Conservation (phyloP, 352 stramenopile genomes). For the Pythium grandisporangium region DNA sequence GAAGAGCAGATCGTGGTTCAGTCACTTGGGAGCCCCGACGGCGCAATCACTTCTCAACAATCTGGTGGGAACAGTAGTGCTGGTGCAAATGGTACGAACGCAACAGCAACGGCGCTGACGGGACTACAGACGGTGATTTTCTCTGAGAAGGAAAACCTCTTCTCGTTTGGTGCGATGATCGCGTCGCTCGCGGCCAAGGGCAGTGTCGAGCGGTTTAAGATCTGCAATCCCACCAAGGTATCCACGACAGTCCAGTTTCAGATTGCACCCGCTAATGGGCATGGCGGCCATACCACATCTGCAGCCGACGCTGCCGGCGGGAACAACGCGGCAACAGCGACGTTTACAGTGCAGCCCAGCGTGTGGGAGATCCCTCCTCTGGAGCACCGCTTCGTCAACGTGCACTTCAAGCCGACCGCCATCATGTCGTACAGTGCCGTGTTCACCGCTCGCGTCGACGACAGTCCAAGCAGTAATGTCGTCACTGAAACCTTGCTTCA, state of each 20-base stretch:
- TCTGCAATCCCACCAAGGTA: conserved; percentile 94
- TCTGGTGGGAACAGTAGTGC: conserved; percentile 8
- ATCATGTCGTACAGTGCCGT: conserved; percentile 77
- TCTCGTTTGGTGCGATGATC: conserved; percentile 85
- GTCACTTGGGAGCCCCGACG: conserved; percentile 51
- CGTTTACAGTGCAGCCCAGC: conserved; percentile 87
- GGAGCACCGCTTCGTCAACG: conserved; percentile 91
- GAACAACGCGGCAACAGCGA: conserved; percentile 1
- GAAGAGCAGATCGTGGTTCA: conserved; percentile 92
- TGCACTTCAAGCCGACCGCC: conserved; percentile 89
- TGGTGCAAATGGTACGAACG: background rate
- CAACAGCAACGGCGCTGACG: conserved; percentile 9
- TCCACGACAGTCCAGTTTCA: conserved; percentile 82
- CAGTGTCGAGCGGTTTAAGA: conserved; percentile 89
- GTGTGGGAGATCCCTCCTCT: conserved; percentile 91
- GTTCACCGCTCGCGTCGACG: conserved; percentile 82
- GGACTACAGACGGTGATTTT: conserved; percentile 64
- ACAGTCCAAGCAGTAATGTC: conserved; percentile 35
- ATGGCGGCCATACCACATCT: too few species aligned
- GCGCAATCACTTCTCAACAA: too few species aligned
- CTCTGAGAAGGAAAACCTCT: conserved; percentile 76
- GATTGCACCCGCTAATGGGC: too few species aligned
- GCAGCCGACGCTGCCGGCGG: background rate
- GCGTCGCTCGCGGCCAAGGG: conserved; percentile 57
- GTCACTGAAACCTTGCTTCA: conserved; percentile 41